These are phyloP conservation scores for Hansenula sp. DNA, from an alignment of 1,139 yeast species.

Conservation along the genomic window DNA sequence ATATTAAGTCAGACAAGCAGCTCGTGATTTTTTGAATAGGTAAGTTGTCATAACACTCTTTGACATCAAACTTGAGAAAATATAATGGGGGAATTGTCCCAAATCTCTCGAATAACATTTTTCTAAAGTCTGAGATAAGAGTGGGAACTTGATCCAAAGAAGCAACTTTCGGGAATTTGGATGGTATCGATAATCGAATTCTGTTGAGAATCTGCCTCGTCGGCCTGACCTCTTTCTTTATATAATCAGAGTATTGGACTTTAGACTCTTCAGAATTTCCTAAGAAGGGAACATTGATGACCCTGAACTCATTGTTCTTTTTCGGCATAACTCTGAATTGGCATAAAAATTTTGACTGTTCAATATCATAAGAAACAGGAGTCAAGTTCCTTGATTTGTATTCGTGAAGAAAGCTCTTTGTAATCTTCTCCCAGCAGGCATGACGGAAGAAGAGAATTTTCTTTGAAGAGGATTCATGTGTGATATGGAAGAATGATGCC, in stretches of 20 bases:
- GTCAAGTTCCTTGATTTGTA: conserved; percentile 10
- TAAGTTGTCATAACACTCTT: conserved; percentile 74
- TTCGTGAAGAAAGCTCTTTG: conserved; percentile 20
- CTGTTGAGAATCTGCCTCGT: conserved; percentile 29
- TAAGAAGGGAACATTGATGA: conserved; percentile 51
- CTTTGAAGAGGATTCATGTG: conserved; percentile 44
- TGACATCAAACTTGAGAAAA: conserved; percentile 72
- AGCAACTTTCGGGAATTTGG: conserved; percentile 21
- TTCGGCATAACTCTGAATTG: conserved; percentile 51
- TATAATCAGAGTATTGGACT: conserved; percentile 25
- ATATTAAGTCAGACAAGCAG: conserved; percentile 17
- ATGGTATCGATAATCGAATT: conserved; percentile 20
- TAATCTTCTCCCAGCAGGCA: conserved; percentile 48
- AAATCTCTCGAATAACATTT: conserved; percentile 5
- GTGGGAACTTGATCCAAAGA: conserved; percentile 33
- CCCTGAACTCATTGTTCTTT: conserved; percentile 45
- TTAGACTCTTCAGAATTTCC: conserved; percentile 20
- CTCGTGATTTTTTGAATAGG: conserved; percentile 45
- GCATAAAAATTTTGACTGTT: no score
- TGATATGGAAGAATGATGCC: conserved; percentile 59
- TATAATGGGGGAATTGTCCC: conserved; percentile 35
- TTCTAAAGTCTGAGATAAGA: conserved; percentile 22
- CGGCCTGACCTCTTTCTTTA: conserved; percentile 31
- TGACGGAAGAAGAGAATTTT: conserved; percentile 52
- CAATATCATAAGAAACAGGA: no score